Conservation (phyloP, 2,329 filamentous ascomycete genomes). For the Alternaria triticina region DNA sequence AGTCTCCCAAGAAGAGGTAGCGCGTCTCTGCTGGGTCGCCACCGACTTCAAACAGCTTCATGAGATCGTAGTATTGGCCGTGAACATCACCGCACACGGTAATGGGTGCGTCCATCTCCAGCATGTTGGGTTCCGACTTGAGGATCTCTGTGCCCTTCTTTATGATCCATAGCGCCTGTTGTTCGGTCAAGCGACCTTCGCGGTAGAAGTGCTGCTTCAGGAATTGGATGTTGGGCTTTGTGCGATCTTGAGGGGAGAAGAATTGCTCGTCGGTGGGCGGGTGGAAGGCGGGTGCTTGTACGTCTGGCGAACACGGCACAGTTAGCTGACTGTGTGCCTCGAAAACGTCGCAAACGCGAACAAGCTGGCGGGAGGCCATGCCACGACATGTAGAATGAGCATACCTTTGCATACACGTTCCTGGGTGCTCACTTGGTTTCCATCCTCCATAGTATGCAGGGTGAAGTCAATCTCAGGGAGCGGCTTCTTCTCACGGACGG, state of each 20-base stretch:
- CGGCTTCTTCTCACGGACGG: constrained; percentile 93
- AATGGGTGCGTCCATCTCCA: constrained; percentile 99
- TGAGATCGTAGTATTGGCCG: constrained; percentile 98
- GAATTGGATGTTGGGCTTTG: constrained; percentile 91
- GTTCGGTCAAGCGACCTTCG: constrained; percentile 94
- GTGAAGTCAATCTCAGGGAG: constrained; percentile 98
- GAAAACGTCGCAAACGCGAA: neutral
- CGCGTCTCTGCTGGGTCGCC: constrained; percentile 95
- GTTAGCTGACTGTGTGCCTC: constrained; percentile 34
- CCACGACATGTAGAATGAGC: constrained; percentile 10
- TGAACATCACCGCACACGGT: constrained; percentile 98
- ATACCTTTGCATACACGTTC: constrained; percentile 99
- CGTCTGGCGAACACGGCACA: constrained; percentile 66
- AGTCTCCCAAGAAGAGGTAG: constrained; percentile 97
- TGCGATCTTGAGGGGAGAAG: constrained; percentile 82
- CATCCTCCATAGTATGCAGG: constrained; percentile 98
- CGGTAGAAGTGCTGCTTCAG: constrained; percentile 98
- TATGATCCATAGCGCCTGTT: constrained; percentile 96
- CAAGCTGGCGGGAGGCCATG: constrained; percentile 1
- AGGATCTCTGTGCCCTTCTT: constrained; percentile 85
- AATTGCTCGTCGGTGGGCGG: constrained; percentile 95
- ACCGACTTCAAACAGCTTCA: constrained; percentile 99
- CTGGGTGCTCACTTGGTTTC: constrained; percentile 89
- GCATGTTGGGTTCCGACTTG: constrained; percentile 87
- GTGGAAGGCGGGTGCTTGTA: constrained; percentile 94